Base-by-base conservation (phyloP, 805 yeast genomes). In the Dipodascus geniculatus region DNA sequence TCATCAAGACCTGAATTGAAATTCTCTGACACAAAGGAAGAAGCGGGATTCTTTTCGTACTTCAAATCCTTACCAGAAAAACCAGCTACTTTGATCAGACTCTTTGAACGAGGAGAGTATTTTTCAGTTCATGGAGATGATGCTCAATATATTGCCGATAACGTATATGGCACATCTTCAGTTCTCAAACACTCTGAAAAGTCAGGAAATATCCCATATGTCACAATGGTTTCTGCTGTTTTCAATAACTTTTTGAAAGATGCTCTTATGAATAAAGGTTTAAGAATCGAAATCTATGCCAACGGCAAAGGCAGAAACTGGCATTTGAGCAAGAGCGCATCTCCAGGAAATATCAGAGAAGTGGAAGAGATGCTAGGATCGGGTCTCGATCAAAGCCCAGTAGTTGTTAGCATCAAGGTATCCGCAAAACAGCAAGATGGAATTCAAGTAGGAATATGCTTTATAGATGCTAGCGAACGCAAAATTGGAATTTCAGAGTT, bases 271-370 rank as follows among this genome's bases (percentile, higher is more conserved):
- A 87, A 83, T 44, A 74, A 77, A 50, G 87, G 89, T 17, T 76
- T 76, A 62, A 88, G 88, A 65, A 78, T 93, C 17, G 96, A 90
- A 63, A 77, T 93, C 17, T 91, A 85, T 65, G 82, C 81, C 59
- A 80, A 75, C 22, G 61, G 58, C n/a, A 53, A 63, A 11, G 65
- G 68, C 33, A 60, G 65, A 22, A 57, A 63, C 3, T 56, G 91
- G 96, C 78, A 73, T 67, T 51, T 70, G 77, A 52, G 60, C 71
- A 57, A 77, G 72, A 54, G 74, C 48, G 96, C 96, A 0, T 83
- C 96, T 1, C 97, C 98, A 0, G 99, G 99, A 3, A 90, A 93
- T 67, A 70, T 90, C 51, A 86, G 83, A 55, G 81, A 75, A 48
- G 79, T 85, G 49, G 96, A 87, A 59, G 89, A 85, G 33, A 69